Evolutionary conservation across 257 asterid genomes (phyloP), one percentile per base, ranked within the genome.

Genomic region (Solanum pimpinellifolium): DNA sequence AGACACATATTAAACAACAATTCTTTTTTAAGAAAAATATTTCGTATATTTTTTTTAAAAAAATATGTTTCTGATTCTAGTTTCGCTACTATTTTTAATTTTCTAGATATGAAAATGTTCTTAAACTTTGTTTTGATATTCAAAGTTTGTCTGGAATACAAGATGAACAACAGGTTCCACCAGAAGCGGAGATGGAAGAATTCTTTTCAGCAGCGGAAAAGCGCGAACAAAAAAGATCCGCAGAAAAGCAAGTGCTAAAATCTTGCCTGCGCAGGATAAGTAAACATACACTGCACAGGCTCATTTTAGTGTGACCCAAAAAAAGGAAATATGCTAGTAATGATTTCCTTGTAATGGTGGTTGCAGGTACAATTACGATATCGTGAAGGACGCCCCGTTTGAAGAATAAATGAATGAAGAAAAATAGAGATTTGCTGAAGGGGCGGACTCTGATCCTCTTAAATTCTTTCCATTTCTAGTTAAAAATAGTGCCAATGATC

Each of bases 161-260:
- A 25, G 27, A 25, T 25, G 27, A 25, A 25, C 27, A 25, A 25
- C 27, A 83, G 85, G 88, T 90, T 91, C 98, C 98, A 21, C 85
- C 98, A 75, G 90, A 90, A 85, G 93, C 90, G 56, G 98, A 95
- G 91, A 86, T 97, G 29, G 97, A 95, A 86, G 98, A 94, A 80
- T 94, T 97, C 88, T 97, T 97, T 91, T 39, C 95, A 76, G 92
- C 86, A 69, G 94, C 94, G 7, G 99, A 95, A 89, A 95, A 94
- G 93, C 87, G 68, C 86, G 93, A 95, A 88, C 96, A 91, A 74
- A 87, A 94, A 86, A 95, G 92, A 81, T 95, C 94, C 78, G 83
- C 89, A 23, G 98, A 95, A 87, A 95, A 95, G 98, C 95, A 87
- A 91, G 98, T 91, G 66, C 65, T 77, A 77, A 44, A 44, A 77